These are phyloP conservation scores for Galerina marginata DNA, from an alignment of 768 basidiomycete genomes.

Conservation along the genomic window DNA sequence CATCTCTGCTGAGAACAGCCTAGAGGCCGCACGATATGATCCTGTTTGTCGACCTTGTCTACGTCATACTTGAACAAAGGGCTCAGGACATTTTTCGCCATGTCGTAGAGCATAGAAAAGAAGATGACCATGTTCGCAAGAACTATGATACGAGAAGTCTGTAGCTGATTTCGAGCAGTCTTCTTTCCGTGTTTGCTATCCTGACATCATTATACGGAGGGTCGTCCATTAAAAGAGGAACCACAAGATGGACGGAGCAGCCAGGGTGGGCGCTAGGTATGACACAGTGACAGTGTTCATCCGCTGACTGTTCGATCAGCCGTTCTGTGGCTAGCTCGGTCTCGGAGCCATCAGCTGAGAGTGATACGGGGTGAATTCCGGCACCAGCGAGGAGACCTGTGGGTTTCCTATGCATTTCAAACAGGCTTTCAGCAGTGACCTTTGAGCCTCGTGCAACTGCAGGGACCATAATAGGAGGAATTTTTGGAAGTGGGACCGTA, in stretches of 20 bases:
- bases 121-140: slow-evolving; percentile 28
- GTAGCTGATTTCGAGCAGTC: not conserved
- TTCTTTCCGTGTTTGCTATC: slow-evolving; percentile 3
- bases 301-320: no score
- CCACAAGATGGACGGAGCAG: no score
- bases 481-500: not conserved
- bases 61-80: slow-evolving; percentile 37
- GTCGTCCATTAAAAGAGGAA: not conserved
- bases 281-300: no score
- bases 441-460: not conserved
- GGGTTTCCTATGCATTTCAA: not conserved
- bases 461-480: not conserved
- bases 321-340: no score
- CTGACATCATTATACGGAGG: not conserved
- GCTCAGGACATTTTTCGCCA: slow-evolving; percentile 19
- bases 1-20: slow-evolving; percentile 40
- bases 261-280: no score
- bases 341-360: no score
- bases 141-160: slow-evolving; percentile 28
- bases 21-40: slow-evolving; percentile 45
- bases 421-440: not conserved
- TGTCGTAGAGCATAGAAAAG: slow-evolving; percentile 24
- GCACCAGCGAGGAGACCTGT: no score
- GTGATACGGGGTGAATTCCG: no score
- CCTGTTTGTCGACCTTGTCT: slow-evolving; percentile 46